phyloP scores from a whole-genome alignment of 2,329 filamentous ascomycete species.

The Coleophoma crateriformis region DNA sequence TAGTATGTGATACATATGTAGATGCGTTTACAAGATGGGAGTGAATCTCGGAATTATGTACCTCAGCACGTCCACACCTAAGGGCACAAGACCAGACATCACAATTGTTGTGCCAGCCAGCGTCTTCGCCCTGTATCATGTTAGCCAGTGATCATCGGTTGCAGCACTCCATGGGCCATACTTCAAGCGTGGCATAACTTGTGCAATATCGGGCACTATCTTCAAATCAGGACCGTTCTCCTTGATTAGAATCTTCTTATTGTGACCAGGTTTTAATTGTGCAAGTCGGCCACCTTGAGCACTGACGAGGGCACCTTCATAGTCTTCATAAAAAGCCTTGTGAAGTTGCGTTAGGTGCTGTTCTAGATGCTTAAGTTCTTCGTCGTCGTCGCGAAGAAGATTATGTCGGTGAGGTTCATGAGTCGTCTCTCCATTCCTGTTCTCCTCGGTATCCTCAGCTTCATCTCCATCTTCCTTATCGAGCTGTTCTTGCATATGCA shows the following conservation, averaged over 20 bases:
- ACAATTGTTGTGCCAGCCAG: conserved; percentile 74
- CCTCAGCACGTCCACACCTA: conserved; percentile 69
- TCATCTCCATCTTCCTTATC: conserved; percentile 74
- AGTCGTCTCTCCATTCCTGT: conserved; percentile 29
- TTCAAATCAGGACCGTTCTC: conserved; percentile 39
- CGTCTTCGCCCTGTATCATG: conserved; percentile 43
- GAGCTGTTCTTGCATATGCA: conserved; percentile 88
- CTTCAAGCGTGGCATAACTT: conserved; percentile 81
- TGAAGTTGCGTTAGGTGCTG: conserved; percentile 73
- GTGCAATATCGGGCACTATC: conserved; percentile 77
- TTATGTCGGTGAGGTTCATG: conserved; percentile 54
- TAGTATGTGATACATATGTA: conserved; percentile 1
- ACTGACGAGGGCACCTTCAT: conserved; percentile 49
- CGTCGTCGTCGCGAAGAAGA: conserved; percentile 81
- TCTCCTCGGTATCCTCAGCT: conserved; percentile 30
- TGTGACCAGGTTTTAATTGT: conserved; percentile 27
- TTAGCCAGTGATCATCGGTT: conserved; percentile 10
- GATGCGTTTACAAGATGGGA: conserved; percentile 2
- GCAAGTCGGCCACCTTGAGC: conserved; percentile 33
- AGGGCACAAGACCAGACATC: conserved; percentile 83
- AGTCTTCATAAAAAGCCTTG: conserved; percentile 74
- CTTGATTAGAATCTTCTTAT: conserved; percentile 38
- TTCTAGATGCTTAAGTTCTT: conserved; percentile 73
- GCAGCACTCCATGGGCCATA: conserved; percentile 9
- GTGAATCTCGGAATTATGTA: conserved; percentile 22